These are phyloP conservation scores for Physaria fendleri DNA, from an alignment of 345 rosid genomes.

Conservation along the genomic window DNA sequence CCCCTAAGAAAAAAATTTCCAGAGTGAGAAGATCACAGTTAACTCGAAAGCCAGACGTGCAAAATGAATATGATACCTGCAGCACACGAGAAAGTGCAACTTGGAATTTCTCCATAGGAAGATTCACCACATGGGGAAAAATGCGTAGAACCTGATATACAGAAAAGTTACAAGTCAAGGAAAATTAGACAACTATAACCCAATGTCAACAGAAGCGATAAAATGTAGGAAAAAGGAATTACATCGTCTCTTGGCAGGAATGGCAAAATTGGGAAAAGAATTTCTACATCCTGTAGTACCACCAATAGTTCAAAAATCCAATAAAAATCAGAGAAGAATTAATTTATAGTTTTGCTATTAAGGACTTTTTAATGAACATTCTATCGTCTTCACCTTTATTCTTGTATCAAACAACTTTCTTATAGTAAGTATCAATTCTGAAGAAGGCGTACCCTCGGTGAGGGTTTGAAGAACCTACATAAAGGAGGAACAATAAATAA, in stretches of 20 bases:
- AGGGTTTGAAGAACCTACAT: conserved; percentile 85
- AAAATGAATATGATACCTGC: conserved; percentile 49
- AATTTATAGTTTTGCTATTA: not conserved
- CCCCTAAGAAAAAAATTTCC: conserved; percentile 43
- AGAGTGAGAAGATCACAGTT: conserved; percentile 10
- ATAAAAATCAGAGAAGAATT: not conserved
- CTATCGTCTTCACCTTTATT: conserved; percentile 55
- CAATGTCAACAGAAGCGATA: not conserved
- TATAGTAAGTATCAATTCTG: conserved; percentile 64
- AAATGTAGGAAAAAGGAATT: conserved; percentile 8
- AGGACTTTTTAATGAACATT: not conserved
- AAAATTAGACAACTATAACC: not conserved
- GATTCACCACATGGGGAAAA: conserved; percentile 75
- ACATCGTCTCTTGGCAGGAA: conserved; percentile 90
- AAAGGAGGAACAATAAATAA: conserved; percentile 1
- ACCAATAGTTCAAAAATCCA: conserved; percentile 24
- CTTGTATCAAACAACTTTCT: conserved; percentile 80
- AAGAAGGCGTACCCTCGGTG: conserved; percentile 78
- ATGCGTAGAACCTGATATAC: conserved; percentile 50
- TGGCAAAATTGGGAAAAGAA: conserved; percentile 77
- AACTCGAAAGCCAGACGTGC: not conserved
- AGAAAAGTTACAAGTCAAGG: conserved; percentile 5
- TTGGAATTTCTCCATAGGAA: conserved; percentile 76
- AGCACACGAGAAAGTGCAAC: conserved; percentile 61
- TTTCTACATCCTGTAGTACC: conserved; percentile 74